Evolutionary conservation across 208 protist genomes (phyloP), one percentile per base, ranked within the genome.

Genomic region (Balamuthia mandrillaris): DNA sequence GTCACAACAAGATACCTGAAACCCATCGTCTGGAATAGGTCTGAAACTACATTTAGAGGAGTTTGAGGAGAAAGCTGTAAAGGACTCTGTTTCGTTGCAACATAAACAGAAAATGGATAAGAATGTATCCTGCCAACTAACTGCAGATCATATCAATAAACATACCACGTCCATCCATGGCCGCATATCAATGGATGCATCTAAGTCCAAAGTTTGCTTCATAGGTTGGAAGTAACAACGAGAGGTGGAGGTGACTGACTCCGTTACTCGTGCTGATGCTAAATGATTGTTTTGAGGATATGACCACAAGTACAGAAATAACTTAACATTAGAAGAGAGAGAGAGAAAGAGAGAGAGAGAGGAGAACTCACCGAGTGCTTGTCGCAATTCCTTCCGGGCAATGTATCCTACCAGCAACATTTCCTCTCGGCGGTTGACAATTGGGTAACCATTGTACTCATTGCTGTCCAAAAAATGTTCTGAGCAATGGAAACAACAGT

Each of bases 371-470:
- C 61, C 61, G 7, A 70, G 61, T 18, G 61, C 61, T 1, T 39
- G 61, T 18, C 45, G 31, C 31, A 70, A 39, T 70, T 35, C 61
- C 29, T n/a, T 14, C 21, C 61, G 61, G 5, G 61, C 61, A 29
- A 70, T 70, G 35, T 70, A 70, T 21, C 61, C 61, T 21, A 70
- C 24, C 35, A 70, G 61, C 18, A 70, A 39, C 61, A 70, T 70
- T 39, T 70, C 61, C 2, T 39, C 16, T 5, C 35, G 16, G 35
- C 45, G 39, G 6, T 6, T 70, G 3, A 70, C 61, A 2, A 70
- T 3, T 5, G 61, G 61, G 24, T 45, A 70, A 1, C 61, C 61
- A 29, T 39, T 70, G 61, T 70, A 70, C 10, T 31, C 39, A 18
- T 31, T 70, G 33, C 61, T 31, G 35, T 70, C 61, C 61, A 70